Conservation (phyloP, 768 basidiomycete genomes). For the Suillus occidentalis region DNA sequence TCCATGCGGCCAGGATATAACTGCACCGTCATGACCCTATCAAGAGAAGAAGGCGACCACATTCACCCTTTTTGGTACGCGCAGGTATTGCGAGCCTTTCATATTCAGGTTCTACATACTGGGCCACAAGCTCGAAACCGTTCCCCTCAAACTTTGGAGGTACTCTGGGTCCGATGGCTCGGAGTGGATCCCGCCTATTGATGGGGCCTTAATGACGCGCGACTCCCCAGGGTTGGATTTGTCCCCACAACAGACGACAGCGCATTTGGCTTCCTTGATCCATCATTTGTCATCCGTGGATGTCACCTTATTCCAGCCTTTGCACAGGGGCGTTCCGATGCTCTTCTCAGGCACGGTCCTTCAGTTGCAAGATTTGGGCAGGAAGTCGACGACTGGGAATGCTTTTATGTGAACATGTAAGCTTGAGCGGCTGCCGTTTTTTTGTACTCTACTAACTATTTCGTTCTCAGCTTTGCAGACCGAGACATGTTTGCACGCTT, state of each 20-base stretch:
- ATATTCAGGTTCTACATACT: constrained; percentile 13
- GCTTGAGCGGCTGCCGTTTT: too few species aligned
- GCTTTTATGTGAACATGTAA: constrained; percentile 18
- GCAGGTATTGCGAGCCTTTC: constrained; percentile 21
- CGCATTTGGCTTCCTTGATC: constrained; percentile 28
- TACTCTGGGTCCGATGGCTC: constrained; percentile 25
- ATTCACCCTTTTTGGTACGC: constrained; percentile 26
- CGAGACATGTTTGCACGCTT: constrained; percentile 41
- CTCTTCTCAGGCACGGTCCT: constrained; percentile 7
- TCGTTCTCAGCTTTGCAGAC: constrained; percentile 30
- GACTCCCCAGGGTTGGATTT: constrained; percentile 24
- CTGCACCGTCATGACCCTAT: constrained; percentile 21
- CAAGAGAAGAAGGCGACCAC: constrained; percentile 13
- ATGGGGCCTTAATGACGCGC: constrained; percentile 13
- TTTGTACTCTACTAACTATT: too few species aligned
- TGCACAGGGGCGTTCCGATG: constrained; percentile 16
- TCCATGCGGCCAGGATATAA: constrained; percentile 18
- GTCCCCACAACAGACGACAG: constrained; percentile 11
- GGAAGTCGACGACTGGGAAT: constrained; percentile 12
- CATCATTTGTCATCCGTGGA: constrained; percentile 16
- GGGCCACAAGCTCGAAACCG: neutral
- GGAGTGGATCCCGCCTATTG: constrained; percentile 11
- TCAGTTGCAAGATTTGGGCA: neutral
- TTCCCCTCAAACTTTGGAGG: constrained; percentile 18
- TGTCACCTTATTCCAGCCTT: constrained; percentile 29